Conservation (phyloP, 768 basidiomycete genomes). For the Psilocybe cyanescens region DNA sequence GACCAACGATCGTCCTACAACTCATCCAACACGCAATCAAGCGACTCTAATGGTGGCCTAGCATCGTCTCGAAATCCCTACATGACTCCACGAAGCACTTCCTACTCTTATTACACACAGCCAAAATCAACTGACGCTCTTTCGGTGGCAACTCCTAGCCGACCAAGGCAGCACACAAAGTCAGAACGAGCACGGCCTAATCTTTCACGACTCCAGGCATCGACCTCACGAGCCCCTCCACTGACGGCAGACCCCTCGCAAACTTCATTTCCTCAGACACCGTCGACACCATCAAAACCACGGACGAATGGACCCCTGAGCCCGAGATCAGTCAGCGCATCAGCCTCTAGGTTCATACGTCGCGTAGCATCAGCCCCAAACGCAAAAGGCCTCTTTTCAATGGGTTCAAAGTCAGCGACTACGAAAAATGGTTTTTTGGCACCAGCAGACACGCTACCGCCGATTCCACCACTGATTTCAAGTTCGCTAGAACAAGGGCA, state of each 20-base stretch:
- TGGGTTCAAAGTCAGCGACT: conserved; percentile 45
- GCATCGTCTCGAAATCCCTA: conserved; percentile 29
- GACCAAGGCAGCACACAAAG: conserved; percentile 45
- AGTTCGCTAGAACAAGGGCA: conserved; percentile 61
- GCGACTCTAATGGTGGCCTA: conserved; percentile 59
- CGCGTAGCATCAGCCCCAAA: conserved; percentile 97
- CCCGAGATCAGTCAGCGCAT: conserved; percentile 70
- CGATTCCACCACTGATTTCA: conserved; percentile 52
- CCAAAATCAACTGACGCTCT: conserved; percentile 44
- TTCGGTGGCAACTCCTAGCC: conserved; percentile 35
- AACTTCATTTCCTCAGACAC: conserved; percentile 35
- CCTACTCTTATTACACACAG: conserved; percentile 35
- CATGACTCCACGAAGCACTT: conserved; percentile 27
- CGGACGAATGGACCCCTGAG: conserved; percentile 60
- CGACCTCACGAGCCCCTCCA: conserved; percentile 34
- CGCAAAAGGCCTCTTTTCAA: conserved; percentile 85
- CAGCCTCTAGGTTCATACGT: conserved; percentile 88
- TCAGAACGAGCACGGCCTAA: conserved; percentile 37
- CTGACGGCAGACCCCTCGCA: conserved; percentile 52
- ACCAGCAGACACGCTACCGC: conserved; percentile 64
- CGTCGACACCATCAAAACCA: conserved; percentile 35
- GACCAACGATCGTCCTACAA: conserved; percentile 78
- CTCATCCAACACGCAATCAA: conserved; percentile 77
- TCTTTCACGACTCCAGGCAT: conserved; percentile 22
- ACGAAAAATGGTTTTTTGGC: conserved; percentile 82